Percentiles rank a stretch among this genome's conserved stretches.
phyloP scores from a whole-genome alignment of 2,329 filamentous ascomycete species.

The Lojkania enalia region DNA sequence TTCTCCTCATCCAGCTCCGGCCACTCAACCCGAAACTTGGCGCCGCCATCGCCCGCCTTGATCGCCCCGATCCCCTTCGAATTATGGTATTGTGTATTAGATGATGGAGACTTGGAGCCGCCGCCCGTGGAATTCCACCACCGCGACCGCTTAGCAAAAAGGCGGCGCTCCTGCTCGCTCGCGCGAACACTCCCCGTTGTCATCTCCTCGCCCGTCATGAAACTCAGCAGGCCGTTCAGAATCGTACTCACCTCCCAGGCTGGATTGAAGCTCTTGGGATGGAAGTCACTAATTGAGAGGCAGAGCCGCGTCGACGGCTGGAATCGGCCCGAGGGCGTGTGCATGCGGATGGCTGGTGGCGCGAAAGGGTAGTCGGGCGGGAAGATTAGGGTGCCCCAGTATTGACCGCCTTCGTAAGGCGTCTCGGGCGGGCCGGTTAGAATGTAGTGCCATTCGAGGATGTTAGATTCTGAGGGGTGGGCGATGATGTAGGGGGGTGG shows the following conservation, averaged over 20 bases:
- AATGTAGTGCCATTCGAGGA: conserved; percentile 95
- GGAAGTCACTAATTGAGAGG: conserved; percentile 95
- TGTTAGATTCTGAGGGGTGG: conserved; percentile 88
- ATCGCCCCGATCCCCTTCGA: conserved; percentile 69
- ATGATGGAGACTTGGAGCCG: conserved; percentile 63
- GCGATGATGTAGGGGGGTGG: conserved; percentile 87
- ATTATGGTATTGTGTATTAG: conserved; percentile 40
- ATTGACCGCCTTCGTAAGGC: conserved; percentile 91
- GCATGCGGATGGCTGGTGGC: conserved; percentile 97
- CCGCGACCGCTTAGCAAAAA: conserved; percentile 73
- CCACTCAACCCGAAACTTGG: conserved; percentile 89
- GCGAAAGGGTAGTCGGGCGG: conserved; percentile 97
- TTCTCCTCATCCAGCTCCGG: conserved; percentile 87
- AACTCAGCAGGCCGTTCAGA: conserved; percentile 87
- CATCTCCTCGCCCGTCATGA: conserved; percentile 99
- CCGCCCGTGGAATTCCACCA: conserved; percentile 99
- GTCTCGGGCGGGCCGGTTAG: conserved; percentile 93
- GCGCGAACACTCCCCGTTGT: conserved; percentile 88
- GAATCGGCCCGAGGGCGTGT: conserved; percentile 94
- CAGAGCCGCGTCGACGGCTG: conserved; percentile 90
- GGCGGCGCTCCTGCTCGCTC: conserved; percentile 74
- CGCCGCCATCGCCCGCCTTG: conserved; percentile 88
- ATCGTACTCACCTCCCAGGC: conserved; percentile 99
- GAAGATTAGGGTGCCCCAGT: conserved; percentile 97
- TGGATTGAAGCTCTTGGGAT: conserved; percentile 96